phyloP scores from a whole-genome alignment of 2,329 filamentous ascomycete genomes.

The Alternaria arborescens region DNA sequence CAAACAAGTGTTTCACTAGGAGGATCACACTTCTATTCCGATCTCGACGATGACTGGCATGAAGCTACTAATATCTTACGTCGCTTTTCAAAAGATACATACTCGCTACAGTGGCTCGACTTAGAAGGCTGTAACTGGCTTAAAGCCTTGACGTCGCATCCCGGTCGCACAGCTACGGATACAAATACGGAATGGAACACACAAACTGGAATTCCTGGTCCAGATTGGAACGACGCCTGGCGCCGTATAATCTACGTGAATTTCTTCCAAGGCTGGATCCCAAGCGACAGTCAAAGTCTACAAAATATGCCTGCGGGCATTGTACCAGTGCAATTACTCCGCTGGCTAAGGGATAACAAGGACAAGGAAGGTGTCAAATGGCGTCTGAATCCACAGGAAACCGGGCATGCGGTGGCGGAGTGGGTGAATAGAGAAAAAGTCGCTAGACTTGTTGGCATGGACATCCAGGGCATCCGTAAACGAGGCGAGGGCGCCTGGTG shows the following conservation, averaged over 20 bases:
- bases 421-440: constrained; percentile 54
- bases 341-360: constrained; percentile 47
- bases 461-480: constrained; percentile 43
- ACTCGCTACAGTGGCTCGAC: constrained; percentile 69
- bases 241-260: constrained; percentile 55
- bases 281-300: constrained; percentile 39
- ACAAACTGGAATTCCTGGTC: constrained; percentile 26
- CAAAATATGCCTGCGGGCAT: constrained; percentile 48
- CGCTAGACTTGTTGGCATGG: constrained; percentile 39
- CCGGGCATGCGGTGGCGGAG: constrained; percentile 30
- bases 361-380: constrained; percentile 27
- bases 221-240: constrained; percentile 55
- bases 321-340: constrained; percentile 45
- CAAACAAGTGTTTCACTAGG: constrained; percentile 58
- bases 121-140: constrained; percentile 69
- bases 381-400: constrained; percentile 31
- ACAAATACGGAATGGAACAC: constrained; percentile 12
- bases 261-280: constrained; percentile 57
- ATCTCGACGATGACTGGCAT: constrained; percentile 62
- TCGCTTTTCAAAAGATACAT: constrained; percentile 63
- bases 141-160: constrained; percentile 58
- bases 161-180: not conserved
- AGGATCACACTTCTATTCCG: constrained; percentile 63
- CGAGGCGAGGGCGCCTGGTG: constrained; percentile 40
- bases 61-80: constrained; percentile 66